Conservation (phyloP, 768 basidiomycete genomes). For the Termitomyces sp. region DNA sequence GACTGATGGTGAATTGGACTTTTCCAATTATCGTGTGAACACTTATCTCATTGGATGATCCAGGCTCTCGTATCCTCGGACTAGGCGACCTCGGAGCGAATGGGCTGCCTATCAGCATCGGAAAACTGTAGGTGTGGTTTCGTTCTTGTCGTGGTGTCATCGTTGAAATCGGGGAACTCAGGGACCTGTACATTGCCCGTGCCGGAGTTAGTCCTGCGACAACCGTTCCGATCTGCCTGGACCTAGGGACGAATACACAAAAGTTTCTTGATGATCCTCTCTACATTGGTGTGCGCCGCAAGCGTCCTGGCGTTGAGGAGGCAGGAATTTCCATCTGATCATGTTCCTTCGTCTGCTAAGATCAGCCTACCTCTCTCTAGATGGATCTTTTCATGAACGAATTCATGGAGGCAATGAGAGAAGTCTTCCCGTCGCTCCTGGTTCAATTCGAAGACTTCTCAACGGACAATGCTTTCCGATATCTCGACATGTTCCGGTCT, state of each 20-base stretch:
- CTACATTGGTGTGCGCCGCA: slow-evolving; percentile 65
- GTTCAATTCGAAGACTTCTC: slow-evolving; percentile 80
- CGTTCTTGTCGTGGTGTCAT: neutral
- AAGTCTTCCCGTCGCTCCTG: slow-evolving; percentile 59
- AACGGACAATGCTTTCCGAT: slow-evolving; percentile 73
- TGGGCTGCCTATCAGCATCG: slow-evolving; percentile 58
- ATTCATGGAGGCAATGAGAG: slow-evolving; percentile 65
- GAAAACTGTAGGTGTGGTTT: slow-evolving; percentile 53
- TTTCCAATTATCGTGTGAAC: slow-evolving; percentile 16
- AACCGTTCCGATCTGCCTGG: slow-evolving; percentile 62
- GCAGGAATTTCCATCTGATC: slow-evolving; percentile 15
- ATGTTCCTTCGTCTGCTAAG: neutral
- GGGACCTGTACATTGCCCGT: slow-evolving; percentile 65
- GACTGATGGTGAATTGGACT: slow-evolving; percentile 50
- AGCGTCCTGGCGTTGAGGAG: slow-evolving; percentile 40
- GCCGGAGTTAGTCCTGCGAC: slow-evolving; percentile 56
- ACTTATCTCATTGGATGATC: neutral
- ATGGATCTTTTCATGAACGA: slow-evolving; percentile 74
- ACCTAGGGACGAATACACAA: slow-evolving; percentile 74
- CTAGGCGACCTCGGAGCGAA: slow-evolving; percentile 48
- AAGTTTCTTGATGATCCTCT: slow-evolving; percentile 64
- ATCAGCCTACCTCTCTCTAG: slow-evolving; percentile 21
- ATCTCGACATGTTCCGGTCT: slow-evolving; percentile 57
- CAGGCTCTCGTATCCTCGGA: slow-evolving; percentile 69
- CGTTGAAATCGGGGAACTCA: slow-evolving; percentile 13